A percentile compares a stretch with the other conserved stretches of the same genome.
Conservation (phyloP, 257 asterid species). For the Nicotiana tabacum region DNA sequence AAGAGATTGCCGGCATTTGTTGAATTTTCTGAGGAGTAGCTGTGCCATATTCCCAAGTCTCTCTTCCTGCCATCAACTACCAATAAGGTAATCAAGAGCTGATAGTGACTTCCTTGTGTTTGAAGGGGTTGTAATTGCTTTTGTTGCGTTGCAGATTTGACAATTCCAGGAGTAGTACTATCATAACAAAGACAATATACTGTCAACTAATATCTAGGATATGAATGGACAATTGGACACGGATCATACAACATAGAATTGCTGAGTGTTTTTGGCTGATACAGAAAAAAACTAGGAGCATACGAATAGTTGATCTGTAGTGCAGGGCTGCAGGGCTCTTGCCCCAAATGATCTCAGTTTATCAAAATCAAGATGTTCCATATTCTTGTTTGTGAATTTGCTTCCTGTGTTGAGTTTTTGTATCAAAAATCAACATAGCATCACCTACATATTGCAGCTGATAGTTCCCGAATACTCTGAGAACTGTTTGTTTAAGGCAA, state of each 20-base stretch:
- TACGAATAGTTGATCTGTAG: not conserved
- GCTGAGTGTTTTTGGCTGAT: not conserved
- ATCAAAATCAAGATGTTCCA: not conserved
- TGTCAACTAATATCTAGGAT: not conserved
- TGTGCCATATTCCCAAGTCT: not conserved
- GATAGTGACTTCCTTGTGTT: not conserved
- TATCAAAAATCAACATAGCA: not conserved
- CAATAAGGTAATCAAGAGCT: slow-evolving; percentile 4
- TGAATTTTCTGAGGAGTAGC: slow-evolving; percentile 33
- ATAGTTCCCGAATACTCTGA: not conserved
- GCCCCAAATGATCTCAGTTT: not conserved
- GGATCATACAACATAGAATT: not conserved
- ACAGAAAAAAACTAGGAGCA: not conserved
- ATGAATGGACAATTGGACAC: not conserved
- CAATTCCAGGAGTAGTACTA: not conserved
- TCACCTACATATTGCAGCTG: not conserved
- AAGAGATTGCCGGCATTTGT: slow-evolving; percentile 50
- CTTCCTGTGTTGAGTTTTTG: not conserved
- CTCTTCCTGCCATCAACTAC: not conserved
- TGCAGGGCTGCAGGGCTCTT: not conserved
- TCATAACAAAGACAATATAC: not conserved
- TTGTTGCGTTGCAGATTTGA: not conserved
- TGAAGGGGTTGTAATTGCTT: not conserved
- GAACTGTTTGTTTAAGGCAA: not conserved
- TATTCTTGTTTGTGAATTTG: not conserved